A percentile compares a stretch with the other conserved stretches of the same genome.
These are phyloP conservation scores for Trichoderma hamatum DNA, from an alignment of 2,329 filamentous ascomycete genomes.

Conservation along the genomic window DNA sequence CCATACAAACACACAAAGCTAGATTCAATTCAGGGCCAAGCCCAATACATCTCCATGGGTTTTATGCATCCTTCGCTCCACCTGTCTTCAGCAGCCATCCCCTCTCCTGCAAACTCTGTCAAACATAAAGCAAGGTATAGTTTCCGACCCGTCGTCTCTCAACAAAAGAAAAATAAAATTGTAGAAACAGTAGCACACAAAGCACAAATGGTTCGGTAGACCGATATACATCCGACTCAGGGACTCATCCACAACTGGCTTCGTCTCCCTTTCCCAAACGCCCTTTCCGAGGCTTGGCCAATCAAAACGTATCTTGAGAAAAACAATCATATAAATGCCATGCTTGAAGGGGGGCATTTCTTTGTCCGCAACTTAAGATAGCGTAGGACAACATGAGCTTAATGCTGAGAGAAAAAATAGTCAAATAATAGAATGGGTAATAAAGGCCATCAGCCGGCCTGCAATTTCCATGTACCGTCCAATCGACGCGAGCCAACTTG, in stretches of 20 bases:
- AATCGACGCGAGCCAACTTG: not conserved
- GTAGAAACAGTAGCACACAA: not conserved
- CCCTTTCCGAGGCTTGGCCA: constrained; percentile 30
- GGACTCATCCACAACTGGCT: constrained; percentile 3
- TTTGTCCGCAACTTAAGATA: not conserved
- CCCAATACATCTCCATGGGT: not conserved
- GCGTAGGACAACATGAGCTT: not conserved
- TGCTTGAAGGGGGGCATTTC: not conserved
- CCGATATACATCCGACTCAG: constrained; percentile 1
- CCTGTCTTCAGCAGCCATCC: not conserved
- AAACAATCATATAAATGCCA: constrained; percentile 4
- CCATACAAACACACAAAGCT: not conserved
- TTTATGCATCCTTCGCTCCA: not conserved
- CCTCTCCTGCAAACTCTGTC: not conserved
- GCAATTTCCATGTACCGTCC: not conserved
- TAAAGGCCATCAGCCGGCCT: not conserved
- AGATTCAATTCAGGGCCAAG: not conserved
- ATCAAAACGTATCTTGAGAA: constrained; percentile 14
- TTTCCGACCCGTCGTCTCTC: not conserved
- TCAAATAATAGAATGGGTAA: not conserved
- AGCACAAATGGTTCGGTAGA: not conserved
- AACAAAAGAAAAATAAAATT: not conserved
- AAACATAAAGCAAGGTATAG: constrained; percentile 7
- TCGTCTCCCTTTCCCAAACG: constrained; percentile 28
- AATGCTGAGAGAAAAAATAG: not conserved